A percentile compares a stretch with the other conserved stretches of the same genome.
These are phyloP conservation scores for Vigna mungo DNA, from an alignment of 306 rosid genomes.

Conservation along the genomic window DNA sequence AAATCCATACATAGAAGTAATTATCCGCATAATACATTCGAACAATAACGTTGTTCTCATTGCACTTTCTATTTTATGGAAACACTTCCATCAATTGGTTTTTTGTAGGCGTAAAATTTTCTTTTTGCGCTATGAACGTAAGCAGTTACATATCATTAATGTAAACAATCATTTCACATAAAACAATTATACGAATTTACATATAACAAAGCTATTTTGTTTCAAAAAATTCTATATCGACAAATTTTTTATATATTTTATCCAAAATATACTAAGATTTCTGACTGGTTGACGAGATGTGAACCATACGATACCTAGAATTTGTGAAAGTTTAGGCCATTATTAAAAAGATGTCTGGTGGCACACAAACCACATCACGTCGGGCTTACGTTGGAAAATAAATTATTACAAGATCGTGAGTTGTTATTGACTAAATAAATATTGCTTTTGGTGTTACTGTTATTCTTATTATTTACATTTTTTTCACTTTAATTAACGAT, in stretches of 20 bases:
- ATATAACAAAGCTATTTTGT: background rate
- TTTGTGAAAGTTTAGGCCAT: background rate
- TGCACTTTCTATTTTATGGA: background rate
- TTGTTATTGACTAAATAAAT: too few relatives aligned
- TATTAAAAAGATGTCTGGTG: background rate
- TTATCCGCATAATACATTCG: background rate
- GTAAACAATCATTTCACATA: background rate
- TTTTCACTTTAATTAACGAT: background rate
- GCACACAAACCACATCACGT: background rate
- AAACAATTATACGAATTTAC: background rate
- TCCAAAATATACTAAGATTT: background rate
- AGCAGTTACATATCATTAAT: too few relatives aligned
- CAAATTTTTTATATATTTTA: background rate
- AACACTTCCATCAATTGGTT: background rate
- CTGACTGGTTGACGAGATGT: background rate
- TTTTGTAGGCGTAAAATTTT: background rate
- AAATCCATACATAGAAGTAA: background rate
- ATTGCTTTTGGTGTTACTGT: background rate
- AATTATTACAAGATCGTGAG: background rate
- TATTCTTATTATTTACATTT: background rate
- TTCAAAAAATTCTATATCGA: background rate
- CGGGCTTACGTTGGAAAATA: background rate
- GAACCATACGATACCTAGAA: background rate
- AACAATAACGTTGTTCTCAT: background rate
- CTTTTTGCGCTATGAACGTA: background rate